Base-by-base conservation (phyloP, 495 filamentous ascomycete genomes). In the Trichocladium uniseriatum region DNA sequence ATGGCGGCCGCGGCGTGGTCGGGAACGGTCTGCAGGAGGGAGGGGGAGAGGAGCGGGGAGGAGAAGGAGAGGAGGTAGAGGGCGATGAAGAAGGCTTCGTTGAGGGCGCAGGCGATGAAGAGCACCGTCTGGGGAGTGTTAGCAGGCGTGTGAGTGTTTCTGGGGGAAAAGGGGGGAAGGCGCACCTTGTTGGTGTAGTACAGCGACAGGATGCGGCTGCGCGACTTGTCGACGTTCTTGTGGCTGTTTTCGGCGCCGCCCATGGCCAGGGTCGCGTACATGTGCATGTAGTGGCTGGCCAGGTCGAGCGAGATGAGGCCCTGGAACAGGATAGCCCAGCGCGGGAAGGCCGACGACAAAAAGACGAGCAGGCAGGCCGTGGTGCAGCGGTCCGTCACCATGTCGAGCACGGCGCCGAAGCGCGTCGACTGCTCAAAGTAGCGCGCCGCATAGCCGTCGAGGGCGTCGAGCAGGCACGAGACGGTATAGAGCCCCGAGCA, bases 41-140 rank as follows among this genome's bases (percentile, higher is more conserved):
- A 84, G 0, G 90, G 88, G 2, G 87, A 89, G 48, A 96, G 79
- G 22, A 77, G 75, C 1, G 90, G 90, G 32, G 85, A 90, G 38
- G 83, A 89, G 78, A 99, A 99, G 57, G 89, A 95, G 38, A 99
- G 81, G 37, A 99, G 86, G 73, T 99, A 99, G 54, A 97, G 78
- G 38, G 89, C 89, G 63, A 99, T 89, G 75, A 97, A 99, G 76
- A 95, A 97, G 49, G 86, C 65, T 68, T 99, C 94, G 67, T 97
- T 97, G 29, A 92, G 70, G 38, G 79, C 76, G 69, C 94, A 99
- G 72, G 84, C 87, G 52, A 86, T 60, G 75, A 97, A 97, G 47
- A 99, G 77, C 16, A 99, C 89, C 51, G 73, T 83, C 94, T 98
- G 40, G 19, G 31, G 18, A 5, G 15, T 21, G 14, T 15, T 9